Conservation (phyloP, 441 rosid genomes). For the Sinapis alba region DNA sequence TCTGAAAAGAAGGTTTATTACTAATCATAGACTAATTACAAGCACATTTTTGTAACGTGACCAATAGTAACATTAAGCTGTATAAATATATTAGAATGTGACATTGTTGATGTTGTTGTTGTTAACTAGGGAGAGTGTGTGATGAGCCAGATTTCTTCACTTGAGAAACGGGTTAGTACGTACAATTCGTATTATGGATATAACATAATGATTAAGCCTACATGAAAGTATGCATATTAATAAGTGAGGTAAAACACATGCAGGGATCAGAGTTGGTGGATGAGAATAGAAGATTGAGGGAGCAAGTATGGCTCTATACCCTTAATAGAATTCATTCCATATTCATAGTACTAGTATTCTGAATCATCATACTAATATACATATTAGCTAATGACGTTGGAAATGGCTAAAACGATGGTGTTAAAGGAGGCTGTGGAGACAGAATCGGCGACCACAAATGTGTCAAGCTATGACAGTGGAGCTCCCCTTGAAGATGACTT, state of each 20-base stretch:
- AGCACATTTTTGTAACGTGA: neutral
- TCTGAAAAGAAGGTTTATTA: conserved; percentile 68
- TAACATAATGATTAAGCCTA: neutral
- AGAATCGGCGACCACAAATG: conserved; percentile 33
- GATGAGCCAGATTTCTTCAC: conserved; percentile 63
- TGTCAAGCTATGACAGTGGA: conserved; percentile 34
- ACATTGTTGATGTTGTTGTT: conserved; percentile 12
- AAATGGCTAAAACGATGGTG: conserved; percentile 18
- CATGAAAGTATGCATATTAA: neutral
- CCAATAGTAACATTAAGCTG: neutral
- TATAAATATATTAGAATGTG: neutral
- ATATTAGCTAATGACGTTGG: conserved; percentile 21
- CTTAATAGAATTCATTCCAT: neutral
- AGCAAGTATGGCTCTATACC: conserved; percentile 47
- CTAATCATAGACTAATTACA: neutral
- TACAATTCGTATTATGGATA: neutral
- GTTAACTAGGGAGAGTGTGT: conserved; percentile 64
- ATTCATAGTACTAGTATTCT: neutral
- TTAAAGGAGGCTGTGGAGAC: conserved; percentile 22
- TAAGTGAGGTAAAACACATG: neutral
- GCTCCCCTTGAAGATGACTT: conserved; percentile 31
- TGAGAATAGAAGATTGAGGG: conserved; percentile 69
- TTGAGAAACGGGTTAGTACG: conserved; percentile 67
- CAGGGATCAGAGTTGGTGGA: conserved; percentile 75
- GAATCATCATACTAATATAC: neutral